Base-by-base conservation (phyloP, 208 protist genomes). In the Acanthamoeba culbertsoni region DNA sequence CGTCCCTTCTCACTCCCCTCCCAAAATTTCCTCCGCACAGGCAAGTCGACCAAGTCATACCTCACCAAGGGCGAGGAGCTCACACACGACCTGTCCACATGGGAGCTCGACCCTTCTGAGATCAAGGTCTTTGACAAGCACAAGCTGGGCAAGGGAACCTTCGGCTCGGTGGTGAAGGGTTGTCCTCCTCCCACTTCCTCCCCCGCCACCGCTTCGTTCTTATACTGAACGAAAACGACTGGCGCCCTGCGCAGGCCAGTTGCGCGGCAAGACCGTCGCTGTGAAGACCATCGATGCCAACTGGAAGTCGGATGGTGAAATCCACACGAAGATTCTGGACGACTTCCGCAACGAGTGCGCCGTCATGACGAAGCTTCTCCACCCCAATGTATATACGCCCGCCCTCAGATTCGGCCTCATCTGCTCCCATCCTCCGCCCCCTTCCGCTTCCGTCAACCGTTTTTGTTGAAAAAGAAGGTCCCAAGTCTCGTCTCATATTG, bases 261-360 rank as follows among this genome's bases (percentile, higher is more conserved):
- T 90, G 82, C 46, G 82, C 37, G 82, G 82, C 33, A 90, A 90
- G 82, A 59, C 35, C 20, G 88, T 92, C 59, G 88, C 88, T 18
- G 88, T 92, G 55, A 92, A 92, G 65, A 92, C 65, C 31, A 92
- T 92, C 42, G 43, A 48, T 20, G 33, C 88, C 40, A 92, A 92
- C 45, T 92, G 88, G 88, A 62, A 48, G 35, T 62, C 62, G 18
- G 62, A 73, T 8, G 63, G 43, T 1, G 88, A 92, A 28, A 46
- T 92, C 16, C n/a, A 92, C 45, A 46, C 43, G 20, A 90, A 84
- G 73, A 55, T 90, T 16, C 65, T 92, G 26, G 88, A 92, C 14
- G 88, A 92, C 88, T 92, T 92, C 35, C 55, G 65, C 28, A 92
- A 92, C 23, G 88, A 92, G 88, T 92, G 88, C 40, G 65, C 88